Conservation (phyloP, 2,329 filamentous ascomycete species). For the Stagonosporopsis chrysanthemi region DNA sequence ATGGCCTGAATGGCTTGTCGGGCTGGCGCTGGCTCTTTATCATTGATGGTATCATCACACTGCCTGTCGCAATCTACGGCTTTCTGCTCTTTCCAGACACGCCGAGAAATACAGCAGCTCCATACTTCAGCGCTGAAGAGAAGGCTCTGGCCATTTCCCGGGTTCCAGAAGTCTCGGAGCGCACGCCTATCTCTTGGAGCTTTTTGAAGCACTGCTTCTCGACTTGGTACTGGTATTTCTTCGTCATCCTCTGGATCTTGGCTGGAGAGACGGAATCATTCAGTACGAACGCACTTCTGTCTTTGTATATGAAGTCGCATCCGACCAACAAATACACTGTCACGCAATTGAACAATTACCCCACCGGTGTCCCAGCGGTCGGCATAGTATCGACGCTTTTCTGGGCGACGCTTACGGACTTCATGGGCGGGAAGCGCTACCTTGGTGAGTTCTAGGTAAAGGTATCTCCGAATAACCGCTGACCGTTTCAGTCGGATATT, state of each 20-base stretch:
- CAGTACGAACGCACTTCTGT: constrained; percentile 66
- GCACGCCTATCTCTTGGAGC: constrained; percentile 55
- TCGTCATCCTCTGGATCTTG: constrained; percentile 72
- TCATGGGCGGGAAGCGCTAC: constrained; percentile 68
- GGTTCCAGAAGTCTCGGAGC: constrained; percentile 53
- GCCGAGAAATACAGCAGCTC: constrained; percentile 52
- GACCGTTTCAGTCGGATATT: constrained; percentile 53
- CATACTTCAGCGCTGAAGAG: constrained; percentile 53
- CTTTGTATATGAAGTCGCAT: constrained; percentile 60
- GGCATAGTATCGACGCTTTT: constrained; percentile 67
- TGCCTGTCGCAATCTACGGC: constrained; percentile 65
- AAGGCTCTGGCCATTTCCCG: constrained; percentile 54
- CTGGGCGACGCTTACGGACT: constrained; percentile 74
- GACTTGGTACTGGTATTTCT: constrained; percentile 72
- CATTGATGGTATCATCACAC: constrained; percentile 64
- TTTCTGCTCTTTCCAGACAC: constrained; percentile 58
- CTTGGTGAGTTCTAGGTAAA: constrained; percentile 51
- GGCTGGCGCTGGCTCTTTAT: constrained; percentile 61
- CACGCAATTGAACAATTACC: constrained; percentile 62
- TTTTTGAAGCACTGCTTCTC: constrained; percentile 65
- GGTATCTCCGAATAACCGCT: neutral
- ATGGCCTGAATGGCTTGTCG: constrained; percentile 59
- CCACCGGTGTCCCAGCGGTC: constrained; percentile 61
- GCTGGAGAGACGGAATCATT: constrained; percentile 77
- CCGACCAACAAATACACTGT: constrained; percentile 56